Evolutionary conservation across 2,329 filamentous ascomycete species (phyloP), one percentile per base, ranked within the genome.

Genomic region (Pseudogymnoascus sp.): DNA sequence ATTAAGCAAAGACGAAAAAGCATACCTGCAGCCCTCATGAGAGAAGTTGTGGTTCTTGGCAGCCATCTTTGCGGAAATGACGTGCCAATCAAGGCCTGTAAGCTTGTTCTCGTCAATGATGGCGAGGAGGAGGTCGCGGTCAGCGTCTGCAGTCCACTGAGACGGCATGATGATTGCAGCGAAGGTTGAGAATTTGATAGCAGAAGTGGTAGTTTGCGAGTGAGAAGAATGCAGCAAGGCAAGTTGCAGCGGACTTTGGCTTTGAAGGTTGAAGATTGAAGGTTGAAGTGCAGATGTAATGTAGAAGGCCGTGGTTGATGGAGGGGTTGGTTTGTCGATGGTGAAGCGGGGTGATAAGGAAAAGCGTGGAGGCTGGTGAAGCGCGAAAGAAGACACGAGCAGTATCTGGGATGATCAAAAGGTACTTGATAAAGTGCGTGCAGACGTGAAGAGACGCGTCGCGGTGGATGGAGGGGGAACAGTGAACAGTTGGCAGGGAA

Each of bases 11-110:
- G 33, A 36, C 18, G 8, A 58, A 8, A 11, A 11, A 35, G 65
- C 69, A 30, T 68, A 71, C 70, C 70, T 66, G 22, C 70, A 72
- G 7, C 66, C 70, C 59, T 71, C 70, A 20, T 67, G 64, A 7
- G 65, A 66, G 57, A 70, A 70, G 25, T 38, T 63, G 41, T 70
- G 66, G 11, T 65, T 65, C 41, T 68, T 68, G 6, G 33, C 16
- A 1, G 57, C n/a, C 63, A 72, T 66, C 22, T 59, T 60, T 0
- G 30, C 60, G 4, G 70, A 37, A 12, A 71, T 65, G 1, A 28
- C 57, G 4, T 61, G 57, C 70, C 70, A 72, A 7, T 65, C 58
- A 20, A 69, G 67, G 6, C 59, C 38, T 25, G 66, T 68, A 2
- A 70, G 37, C 11, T 63, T 57, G n/a, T 65, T 66, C 14, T 63